Percentiles rank a stretch among this genome's conserved stretches.
Conservation (phyloP, 768 basidiomycete species). For the Tephrocybe sp. region DNA sequence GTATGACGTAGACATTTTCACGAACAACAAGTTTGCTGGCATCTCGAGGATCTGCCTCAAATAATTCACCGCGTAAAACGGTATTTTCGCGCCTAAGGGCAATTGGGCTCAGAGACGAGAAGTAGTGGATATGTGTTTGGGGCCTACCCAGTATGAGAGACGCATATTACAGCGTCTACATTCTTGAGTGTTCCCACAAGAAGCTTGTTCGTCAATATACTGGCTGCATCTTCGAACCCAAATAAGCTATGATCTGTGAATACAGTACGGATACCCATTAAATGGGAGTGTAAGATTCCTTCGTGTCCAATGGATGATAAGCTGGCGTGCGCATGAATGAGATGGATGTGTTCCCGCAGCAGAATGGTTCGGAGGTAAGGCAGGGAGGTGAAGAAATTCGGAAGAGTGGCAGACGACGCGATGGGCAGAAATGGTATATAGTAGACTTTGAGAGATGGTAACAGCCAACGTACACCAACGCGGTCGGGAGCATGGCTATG, state of each 20-base stretch:
- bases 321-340: constrained; percentile 91
- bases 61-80: constrained; percentile 79
- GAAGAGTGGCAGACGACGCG: constrained; percentile 88
- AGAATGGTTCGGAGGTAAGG: constrained; percentile 91
- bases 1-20: constrained; percentile 83
- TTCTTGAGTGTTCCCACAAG: constrained; percentile 82
- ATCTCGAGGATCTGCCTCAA: constrained; percentile 47
- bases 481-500: constrained; percentile 87
- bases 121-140: not conserved
- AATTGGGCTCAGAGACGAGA: not conserved
- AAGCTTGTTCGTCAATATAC: constrained; percentile 96
- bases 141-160: constrained; percentile 90
- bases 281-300: constrained; percentile 83
- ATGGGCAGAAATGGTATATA: constrained; percentile 89
- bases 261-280: constrained; percentile 84
- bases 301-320: constrained; percentile 91
- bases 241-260: constrained; percentile 98
- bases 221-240: constrained; percentile 95
- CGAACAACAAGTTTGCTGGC: constrained; percentile 45
- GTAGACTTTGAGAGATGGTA: constrained; percentile 89
- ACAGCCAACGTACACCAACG: constrained; percentile 85
- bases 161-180: constrained; percentile 93
- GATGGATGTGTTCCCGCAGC: constrained; percentile 77
- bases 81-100: constrained; percentile 92
- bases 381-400: constrained; percentile 89